Conservation (phyloP, 2,329 filamentous ascomycete species). For the Paramyrothecium sp. region DNA sequence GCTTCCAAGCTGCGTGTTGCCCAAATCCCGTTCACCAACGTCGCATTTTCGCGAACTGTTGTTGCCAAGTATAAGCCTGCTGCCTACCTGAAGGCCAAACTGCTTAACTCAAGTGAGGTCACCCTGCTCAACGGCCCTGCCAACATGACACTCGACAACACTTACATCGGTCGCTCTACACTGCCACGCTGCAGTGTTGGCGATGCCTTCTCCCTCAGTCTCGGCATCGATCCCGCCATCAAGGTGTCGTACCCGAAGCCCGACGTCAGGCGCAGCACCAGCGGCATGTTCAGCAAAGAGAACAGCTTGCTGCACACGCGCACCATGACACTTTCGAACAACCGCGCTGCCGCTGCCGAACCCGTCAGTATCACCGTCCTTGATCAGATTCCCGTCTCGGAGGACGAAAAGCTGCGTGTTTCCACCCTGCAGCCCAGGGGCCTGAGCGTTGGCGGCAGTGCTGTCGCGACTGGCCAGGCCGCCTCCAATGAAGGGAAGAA, state of each 20-base stretch:
- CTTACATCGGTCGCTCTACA: slow-evolving; percentile 52
- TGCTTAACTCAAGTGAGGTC: slow-evolving; percentile 50
- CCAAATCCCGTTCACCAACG: slow-evolving; percentile 42
- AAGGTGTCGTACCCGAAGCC: slow-evolving; percentile 52
- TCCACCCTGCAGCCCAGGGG: slow-evolving; percentile 46
- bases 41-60: slow-evolving; percentile 51
- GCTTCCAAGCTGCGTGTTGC: slow-evolving; percentile 54
- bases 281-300: slow-evolving; percentile 50
- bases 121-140: slow-evolving; percentile 50
- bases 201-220: slow-evolving; percentile 46
- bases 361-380: slow-evolving; percentile 46
- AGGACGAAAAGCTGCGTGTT: slow-evolving; percentile 54
- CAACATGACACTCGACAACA: slow-evolving; percentile 56
- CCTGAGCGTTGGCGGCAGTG: slow-evolving; percentile 33
- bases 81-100: slow-evolving; percentile 53
- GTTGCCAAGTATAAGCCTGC: slow-evolving; percentile 56
- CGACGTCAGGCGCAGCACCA: slow-evolving; percentile 45
- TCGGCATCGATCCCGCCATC: slow-evolving; percentile 57
- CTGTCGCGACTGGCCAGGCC: slow-evolving; percentile 29
- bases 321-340: slow-evolving; percentile 46
- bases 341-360: slow-evolving; percentile 31
- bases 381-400: slow-evolving; percentile 57
- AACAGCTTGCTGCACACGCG: slow-evolving; percentile 45
- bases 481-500: slow-evolving; percentile 23
- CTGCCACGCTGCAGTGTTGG: slow-evolving; percentile 53